These are phyloP conservation scores for Glonium stellatum DNA, from an alignment of 495 filamentous ascomycete genomes.

Conservation along the genomic window DNA sequence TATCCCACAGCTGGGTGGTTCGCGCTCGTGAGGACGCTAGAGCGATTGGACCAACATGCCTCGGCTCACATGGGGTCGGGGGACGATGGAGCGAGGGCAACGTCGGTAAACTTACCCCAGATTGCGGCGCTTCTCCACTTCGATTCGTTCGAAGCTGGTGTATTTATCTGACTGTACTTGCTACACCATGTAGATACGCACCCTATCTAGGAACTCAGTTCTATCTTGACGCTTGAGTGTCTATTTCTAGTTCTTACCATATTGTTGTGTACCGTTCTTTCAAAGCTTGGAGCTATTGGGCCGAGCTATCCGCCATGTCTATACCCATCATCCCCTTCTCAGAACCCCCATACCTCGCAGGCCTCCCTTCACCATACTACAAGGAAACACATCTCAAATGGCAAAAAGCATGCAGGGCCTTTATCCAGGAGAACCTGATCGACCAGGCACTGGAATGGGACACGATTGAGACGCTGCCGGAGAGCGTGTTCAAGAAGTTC, in stretches of 20 bases:
- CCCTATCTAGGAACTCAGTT: neutral
- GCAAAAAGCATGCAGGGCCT: conserved; percentile 60
- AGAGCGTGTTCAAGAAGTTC: conserved; percentile 55
- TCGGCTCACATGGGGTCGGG: conserved; percentile 1
- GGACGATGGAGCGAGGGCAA: neutral
- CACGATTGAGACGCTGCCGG: conserved; percentile 51
- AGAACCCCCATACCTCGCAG: conserved; percentile 63
- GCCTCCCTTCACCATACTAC: conserved; percentile 66
- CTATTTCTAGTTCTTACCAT: neutral
- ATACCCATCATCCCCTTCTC: conserved; percentile 54
- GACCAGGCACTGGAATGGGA: conserved; percentile 63
- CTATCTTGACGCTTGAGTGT: neutral
- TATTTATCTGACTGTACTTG: neutral
- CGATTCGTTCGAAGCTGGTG: neutral
- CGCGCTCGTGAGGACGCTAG: neutral
- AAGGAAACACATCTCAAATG: conserved; percentile 54
- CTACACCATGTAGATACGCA: neutral
- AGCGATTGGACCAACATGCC: neutral
- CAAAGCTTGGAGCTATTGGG: neutral
- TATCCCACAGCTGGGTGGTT: neutral
- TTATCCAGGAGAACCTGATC: conserved; percentile 53
- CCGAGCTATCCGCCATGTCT: conserved; percentile 1
- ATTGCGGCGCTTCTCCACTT: neutral
- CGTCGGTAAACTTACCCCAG: neutral
- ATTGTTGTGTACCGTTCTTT: neutral